phyloP scores from a whole-genome alignment of 495 filamentous ascomycete genomes.

The Penicillium cataractarum region DNA sequence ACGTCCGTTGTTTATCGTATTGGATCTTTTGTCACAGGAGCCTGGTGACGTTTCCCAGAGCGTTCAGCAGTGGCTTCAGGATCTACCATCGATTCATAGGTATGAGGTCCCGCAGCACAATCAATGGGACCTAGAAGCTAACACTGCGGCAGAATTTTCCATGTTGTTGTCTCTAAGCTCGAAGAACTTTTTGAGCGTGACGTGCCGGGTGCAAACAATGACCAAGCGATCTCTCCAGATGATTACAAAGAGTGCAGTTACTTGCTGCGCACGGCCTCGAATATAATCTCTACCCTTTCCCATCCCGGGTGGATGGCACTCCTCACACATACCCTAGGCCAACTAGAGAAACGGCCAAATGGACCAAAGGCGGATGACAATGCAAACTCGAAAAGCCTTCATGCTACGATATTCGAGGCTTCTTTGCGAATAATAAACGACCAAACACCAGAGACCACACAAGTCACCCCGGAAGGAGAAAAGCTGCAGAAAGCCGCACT shows the following conservation, averaged over 20 bases:
- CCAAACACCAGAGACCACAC: constrained; percentile 11
- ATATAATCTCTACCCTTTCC: constrained; percentile 59
- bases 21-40: constrained; percentile 78
- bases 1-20: constrained; percentile 77
- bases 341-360: constrained; percentile 38
- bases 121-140: constrained; percentile 10
- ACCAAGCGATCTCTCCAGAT: constrained; percentile 45
- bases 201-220: constrained; percentile 15
- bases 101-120: constrained; percentile 21
- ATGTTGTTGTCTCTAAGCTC: constrained; percentile 43
- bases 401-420: constrained; percentile 43
- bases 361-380: constrained; percentile 36
- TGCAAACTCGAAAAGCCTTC: constrained; percentile 38
- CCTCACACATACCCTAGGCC: constrained; percentile 38
- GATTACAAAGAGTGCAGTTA: constrained; percentile 79
- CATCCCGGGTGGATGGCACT: constrained; percentile 49
- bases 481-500: constrained; percentile 69
- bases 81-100: constrained; percentile 57
- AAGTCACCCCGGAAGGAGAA: constrained; percentile 36
- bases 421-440: constrained; percentile 38
- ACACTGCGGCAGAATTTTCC: constrained; percentile 41
- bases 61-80: constrained; percentile 81
- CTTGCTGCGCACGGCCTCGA: constrained; percentile 73
- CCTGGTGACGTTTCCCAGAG: constrained; percentile 74
- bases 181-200: constrained; percentile 40